These are phyloP conservation scores for Artomyces pyxidatus DNA, from an alignment of 768 basidiomycete genomes.

Conservation along the genomic window DNA sequence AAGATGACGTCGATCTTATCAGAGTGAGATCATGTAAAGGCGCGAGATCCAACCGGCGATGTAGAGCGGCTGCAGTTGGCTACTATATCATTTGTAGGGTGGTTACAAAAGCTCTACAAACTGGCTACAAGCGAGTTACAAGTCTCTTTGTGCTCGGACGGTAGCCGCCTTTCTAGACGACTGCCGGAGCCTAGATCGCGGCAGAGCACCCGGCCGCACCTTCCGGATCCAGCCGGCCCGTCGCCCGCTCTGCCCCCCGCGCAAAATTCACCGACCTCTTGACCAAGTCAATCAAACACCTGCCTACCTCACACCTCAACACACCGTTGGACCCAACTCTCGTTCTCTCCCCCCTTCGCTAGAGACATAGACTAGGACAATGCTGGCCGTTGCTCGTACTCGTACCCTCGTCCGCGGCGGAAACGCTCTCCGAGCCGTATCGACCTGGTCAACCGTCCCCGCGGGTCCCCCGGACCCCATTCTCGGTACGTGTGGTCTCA, in stretches of 20 bases:
- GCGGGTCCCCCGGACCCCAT: slow-evolving; percentile 92
- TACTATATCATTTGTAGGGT: not conserved
- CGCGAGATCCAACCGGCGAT: not conserved
- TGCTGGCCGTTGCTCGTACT: slow-evolving; percentile 33
- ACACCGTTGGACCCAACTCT: too few species aligned
- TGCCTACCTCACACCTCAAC: slow-evolving; percentile 1
- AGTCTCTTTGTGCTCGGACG: too few species aligned
- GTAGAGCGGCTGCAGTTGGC: not conserved
- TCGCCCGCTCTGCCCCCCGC: too few species aligned
- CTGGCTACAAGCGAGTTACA: too few species aligned
- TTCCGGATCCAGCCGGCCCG: too few species aligned
- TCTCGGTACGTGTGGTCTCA: slow-evolving; percentile 49
- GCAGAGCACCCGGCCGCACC: too few species aligned
- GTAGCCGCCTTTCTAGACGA: too few species aligned
- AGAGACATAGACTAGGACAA: slow-evolving; percentile 21
- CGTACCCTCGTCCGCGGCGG: slow-evolving; percentile 43
- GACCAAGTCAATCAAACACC: slow-evolving; percentile 3
- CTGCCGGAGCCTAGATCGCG: too few species aligned
- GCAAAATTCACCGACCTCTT: too few species aligned
- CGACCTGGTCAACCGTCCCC: slow-evolving; percentile 75
- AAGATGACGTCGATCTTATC: slow-evolving; percentile 10
- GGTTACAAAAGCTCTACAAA: too few species aligned
- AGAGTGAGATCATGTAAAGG: not conserved
- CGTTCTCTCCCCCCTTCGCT: slow-evolving; percentile 19
- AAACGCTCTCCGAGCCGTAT: slow-evolving; percentile 37